Percentiles rank a stretch among this genome's conserved stretches.
Evolutionary conservation across 257 asterid genomes (phyloP).

Genomic region (Henckelia pumila): DNA sequence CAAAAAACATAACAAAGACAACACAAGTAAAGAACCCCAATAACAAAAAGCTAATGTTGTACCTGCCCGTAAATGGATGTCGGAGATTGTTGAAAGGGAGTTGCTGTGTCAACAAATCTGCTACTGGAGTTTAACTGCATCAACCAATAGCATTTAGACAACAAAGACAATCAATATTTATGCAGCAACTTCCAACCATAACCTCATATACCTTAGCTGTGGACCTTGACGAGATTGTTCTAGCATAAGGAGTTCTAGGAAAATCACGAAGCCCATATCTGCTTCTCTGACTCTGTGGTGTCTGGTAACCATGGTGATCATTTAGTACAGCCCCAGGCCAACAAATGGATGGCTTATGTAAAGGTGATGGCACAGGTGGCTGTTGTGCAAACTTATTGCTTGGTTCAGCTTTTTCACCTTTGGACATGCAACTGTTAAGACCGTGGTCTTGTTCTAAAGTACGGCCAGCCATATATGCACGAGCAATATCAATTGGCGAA

Average conservation of each 20-base stretch:
- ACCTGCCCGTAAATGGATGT: constrained; percentile 60
- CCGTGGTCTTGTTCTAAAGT: constrained; percentile 48
- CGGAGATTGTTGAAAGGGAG: constrained; percentile 54
- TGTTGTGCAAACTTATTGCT: constrained; percentile 42
- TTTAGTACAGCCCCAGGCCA: constrained; percentile 80
- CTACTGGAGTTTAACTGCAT: constrained; percentile 51
- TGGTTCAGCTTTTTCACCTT: constrained; percentile 37
- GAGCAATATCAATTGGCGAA: constrained; percentile 88
- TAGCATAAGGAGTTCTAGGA: background rate
- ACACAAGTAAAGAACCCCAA: background rate
- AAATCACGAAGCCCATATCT: constrained; percentile 53
- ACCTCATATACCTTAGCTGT: background rate
- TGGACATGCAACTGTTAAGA: constrained; percentile 31
- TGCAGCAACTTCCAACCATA: background rate
- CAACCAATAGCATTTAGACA: constrained; percentile 31
- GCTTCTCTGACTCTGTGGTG: constrained; percentile 68
- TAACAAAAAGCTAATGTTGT: constrained; percentile 6
- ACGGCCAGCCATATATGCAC: constrained; percentile 86
- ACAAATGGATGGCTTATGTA: constrained; percentile 60
- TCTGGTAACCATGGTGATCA: constrained; percentile 46
- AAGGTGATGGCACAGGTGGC: constrained; percentile 53
- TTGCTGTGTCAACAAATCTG: constrained; percentile 36
- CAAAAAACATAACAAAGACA: background rate
- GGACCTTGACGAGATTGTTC: background rate
- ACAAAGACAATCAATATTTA: constrained; percentile 19